Conservation (phyloP, 2,329 filamentous ascomycete genomes). For the Madurella mycetomatis region DNA sequence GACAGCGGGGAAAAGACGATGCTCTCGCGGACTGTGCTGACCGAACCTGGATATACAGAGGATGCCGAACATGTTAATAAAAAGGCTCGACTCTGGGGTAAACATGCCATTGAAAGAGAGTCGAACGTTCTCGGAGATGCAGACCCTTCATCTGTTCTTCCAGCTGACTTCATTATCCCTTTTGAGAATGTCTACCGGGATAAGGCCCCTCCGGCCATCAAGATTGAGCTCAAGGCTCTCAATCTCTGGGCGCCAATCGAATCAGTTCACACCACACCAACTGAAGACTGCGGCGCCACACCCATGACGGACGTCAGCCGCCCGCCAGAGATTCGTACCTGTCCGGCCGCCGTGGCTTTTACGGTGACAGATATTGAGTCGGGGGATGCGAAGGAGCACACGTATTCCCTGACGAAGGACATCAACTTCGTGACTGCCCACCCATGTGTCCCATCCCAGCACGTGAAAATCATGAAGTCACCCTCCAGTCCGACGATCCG, state of each 20-base stretch:
- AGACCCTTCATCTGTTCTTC: slow-evolving; percentile 50
- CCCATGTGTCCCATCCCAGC: slow-evolving; percentile 56
- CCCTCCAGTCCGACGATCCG: slow-evolving; percentile 57
- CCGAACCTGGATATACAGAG: slow-evolving; percentile 35
- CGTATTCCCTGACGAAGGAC: slow-evolving; percentile 50
- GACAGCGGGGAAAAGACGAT: background rate
- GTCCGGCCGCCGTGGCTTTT: slow-evolving; percentile 40
- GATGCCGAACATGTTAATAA: slow-evolving; percentile 47
- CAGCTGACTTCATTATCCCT: slow-evolving; percentile 60
- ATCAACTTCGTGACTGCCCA: slow-evolving; percentile 63
- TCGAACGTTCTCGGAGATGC: slow-evolving; percentile 57
- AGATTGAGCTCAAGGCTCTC: slow-evolving; percentile 47
- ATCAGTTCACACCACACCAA: slow-evolving; percentile 43
- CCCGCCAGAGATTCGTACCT: slow-evolving; percentile 33
- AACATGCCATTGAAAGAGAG: slow-evolving; percentile 54
- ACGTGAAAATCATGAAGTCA: slow-evolving; percentile 55
- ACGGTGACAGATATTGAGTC: slow-evolving; percentile 38
- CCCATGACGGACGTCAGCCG: slow-evolving; percentile 35
- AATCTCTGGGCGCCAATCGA: slow-evolving; percentile 44
- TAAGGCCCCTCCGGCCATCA: slow-evolving; percentile 43
- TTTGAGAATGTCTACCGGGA: slow-evolving; percentile 51
- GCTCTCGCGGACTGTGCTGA: no score
- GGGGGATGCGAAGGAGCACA: slow-evolving; percentile 37
- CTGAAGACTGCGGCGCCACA: slow-evolving; percentile 37
- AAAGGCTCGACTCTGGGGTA: slow-evolving; percentile 59